phyloP scores from a whole-genome alignment of 176 grass and related monocot species.

The Hordeum marinum region DNA sequence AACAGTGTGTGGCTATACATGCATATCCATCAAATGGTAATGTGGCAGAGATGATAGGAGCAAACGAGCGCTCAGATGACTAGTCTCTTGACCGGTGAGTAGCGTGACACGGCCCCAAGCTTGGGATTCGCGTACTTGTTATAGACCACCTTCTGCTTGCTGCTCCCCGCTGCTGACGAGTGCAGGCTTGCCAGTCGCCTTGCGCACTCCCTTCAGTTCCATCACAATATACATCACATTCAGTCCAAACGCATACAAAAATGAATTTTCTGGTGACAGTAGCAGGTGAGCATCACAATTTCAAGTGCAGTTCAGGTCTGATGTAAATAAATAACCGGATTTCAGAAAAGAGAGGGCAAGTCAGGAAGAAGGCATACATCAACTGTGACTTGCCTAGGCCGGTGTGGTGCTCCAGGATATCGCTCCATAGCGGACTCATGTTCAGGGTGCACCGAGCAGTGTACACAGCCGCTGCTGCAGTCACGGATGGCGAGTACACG shows the following conservation, averaged over 20 bases:
- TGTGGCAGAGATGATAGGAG: neutral
- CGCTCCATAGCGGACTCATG: slow-evolving; percentile 33
- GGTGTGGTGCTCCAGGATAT: slow-evolving; percentile 42
- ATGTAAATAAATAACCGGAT: neutral
- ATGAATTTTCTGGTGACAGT: neutral
- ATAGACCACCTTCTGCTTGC: slow-evolving; percentile 34
- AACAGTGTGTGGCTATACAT: too few relatives aligned
- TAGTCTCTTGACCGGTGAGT: slow-evolving; percentile 11
- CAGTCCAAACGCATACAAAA: neutral
- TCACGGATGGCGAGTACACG: slow-evolving; percentile 43
- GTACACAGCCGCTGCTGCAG: slow-evolving; percentile 34
- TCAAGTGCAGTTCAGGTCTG: neutral
- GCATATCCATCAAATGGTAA: too few relatives aligned
- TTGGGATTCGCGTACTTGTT: slow-evolving; percentile 47
- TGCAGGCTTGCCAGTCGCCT: slow-evolving; percentile 39
- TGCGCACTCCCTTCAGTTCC: slow-evolving; percentile 41
- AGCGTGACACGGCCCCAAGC: slow-evolving; percentile 38
- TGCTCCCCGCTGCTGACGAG: slow-evolving; percentile 18
- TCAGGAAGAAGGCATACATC: slow-evolving; percentile 30
- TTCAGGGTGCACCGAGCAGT: slow-evolving; percentile 45
- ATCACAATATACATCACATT: neutral
- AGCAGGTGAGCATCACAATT: slow-evolving; percentile 5
- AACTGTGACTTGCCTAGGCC: slow-evolving; percentile 36
- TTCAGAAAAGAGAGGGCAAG: neutral
- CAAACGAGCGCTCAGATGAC: neutral